Evolutionary conservation across 352 stramenopile species (phyloP), one percentile per base, ranked within the genome.

Genomic region (Phytophthora kernoviae): DNA sequence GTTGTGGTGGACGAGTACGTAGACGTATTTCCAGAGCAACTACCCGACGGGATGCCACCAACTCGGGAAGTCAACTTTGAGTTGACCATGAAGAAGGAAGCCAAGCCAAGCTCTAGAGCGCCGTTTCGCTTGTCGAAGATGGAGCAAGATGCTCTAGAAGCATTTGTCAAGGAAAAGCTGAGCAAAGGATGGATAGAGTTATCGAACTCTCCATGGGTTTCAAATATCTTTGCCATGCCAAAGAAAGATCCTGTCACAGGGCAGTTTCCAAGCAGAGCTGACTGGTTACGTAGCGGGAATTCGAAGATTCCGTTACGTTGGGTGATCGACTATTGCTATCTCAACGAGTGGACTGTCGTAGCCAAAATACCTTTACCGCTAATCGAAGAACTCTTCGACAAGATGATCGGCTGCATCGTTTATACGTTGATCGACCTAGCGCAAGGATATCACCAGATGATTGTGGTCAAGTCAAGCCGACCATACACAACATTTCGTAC

Each of bases 361-460:
- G n/a, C n/a, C n/a, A n/a, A n/a, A n/a, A n/a, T n/a, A n/a, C n/a
- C n/a, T n/a, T n/a, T n/a, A n/a, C n/a, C n/a, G n/a, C n/a, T n/a
- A n/a, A n/a, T n/a, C n/a, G n/a, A n/a, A n/a, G n/a, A n/a, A n/a
- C n/a, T 61, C 1, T 70, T 62, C 21, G 62, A 65, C 12, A 8
- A 33, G 15, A 56, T 65, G 62, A 0, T 24, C 4, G 49, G 40
- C 0, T 57, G 43, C 4, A 3, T 11, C 0, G 14, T 68, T 42
- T 65, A 64, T 33, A 50, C 52, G 0, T 40, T 52, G 5, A 51
- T 81, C 20, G 65, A 77, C 30, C 54, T 77, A 2, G 61, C 68
- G 1, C 54, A 70, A 33, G 68, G 59, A 0, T 76, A 81, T 39
- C 64, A 77, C 27, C 68, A 73, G n/a, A n/a, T n/a, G n/a, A n/a